Percentiles rank a stretch among this genome's conserved stretches.
phyloP scores from a whole-genome alignment of 768 basidiomycete species.

The Tulasnella sp. region DNA sequence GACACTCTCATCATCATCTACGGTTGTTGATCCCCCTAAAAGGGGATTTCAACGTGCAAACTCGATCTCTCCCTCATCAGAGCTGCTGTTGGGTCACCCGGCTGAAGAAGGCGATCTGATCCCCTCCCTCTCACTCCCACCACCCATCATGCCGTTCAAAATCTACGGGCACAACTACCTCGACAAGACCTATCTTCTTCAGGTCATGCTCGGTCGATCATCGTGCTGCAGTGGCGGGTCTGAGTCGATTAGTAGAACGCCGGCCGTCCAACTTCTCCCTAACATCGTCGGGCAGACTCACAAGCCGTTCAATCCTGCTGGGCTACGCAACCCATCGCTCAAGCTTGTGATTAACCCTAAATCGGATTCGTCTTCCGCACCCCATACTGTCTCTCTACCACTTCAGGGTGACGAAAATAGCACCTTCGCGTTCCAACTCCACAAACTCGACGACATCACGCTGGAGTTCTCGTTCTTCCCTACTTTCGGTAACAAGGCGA shows the following conservation, averaged over 20 bases:
- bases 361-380: constrained; percentile 71
- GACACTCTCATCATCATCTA: constrained; percentile 23
- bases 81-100: constrained; percentile 14
- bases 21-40: constrained; percentile 20
- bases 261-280: constrained; percentile 56
- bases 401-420: constrained; percentile 54
- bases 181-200: constrained; percentile 73
- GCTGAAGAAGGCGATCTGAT: constrained; percentile 70
- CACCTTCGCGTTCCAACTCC: constrained; percentile 77
- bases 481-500: constrained; percentile 92
- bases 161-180: constrained; percentile 96
- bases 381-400: constrained; percentile 82
- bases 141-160: constrained; percentile 95
- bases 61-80: constrained; percentile 18
- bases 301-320: constrained; percentile 1
- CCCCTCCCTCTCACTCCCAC: constrained; percentile 87
- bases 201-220: constrained; percentile 67
- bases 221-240: constrained; percentile 33
- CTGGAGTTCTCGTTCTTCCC: constrained; percentile 94
- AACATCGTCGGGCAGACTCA: constrained; percentile 45
- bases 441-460: constrained; percentile 56
- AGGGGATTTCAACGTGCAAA: constrained; percentile 21
- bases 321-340: constrained; percentile 44
- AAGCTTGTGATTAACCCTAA: constrained; percentile 93
- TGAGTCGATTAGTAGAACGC: constrained; percentile 20